phyloP scores from a whole-genome alignment of 345 rosid species.

The Boechera retrofracta region DNA sequence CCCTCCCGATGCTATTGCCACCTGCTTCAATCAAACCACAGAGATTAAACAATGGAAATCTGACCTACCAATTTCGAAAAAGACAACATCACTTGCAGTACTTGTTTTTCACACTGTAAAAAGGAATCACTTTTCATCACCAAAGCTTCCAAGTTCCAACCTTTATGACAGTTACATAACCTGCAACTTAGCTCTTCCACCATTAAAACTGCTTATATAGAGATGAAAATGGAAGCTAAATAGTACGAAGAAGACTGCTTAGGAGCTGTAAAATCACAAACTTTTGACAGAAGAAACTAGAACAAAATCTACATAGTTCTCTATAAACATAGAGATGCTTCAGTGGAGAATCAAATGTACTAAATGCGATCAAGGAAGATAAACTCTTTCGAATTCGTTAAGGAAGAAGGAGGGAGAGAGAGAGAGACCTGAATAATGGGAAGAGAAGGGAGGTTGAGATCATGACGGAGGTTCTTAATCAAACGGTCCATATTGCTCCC shows the following conservation, averaged over 20 bases:
- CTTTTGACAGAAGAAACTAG: neutral
- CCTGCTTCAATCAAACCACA: slow-evolving; percentile 52
- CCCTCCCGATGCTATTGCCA: slow-evolving; percentile 80
- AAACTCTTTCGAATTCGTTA: too few relatives aligned
- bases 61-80: neutral
- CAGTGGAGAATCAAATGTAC: neutral
- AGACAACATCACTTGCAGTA: neutral
- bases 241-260: neutral
- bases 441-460: slow-evolving; percentile 70
- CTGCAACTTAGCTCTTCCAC: neutral
- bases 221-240: neutral
- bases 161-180: neutral
- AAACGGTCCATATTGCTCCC: slow-evolving; percentile 62
- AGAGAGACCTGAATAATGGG: slow-evolving; percentile 72
- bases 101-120: neutral
- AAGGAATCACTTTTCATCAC: neutral
- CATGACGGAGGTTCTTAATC: slow-evolving; percentile 63
- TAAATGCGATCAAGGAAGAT: neutral
- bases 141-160: neutral
- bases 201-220: neutral
- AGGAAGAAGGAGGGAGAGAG: neutral
- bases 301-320: too few relatives aligned
- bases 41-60: neutral
- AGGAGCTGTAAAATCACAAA: neutral
- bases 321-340: neutral